Conservation (phyloP, 371 early-diverging fungal genomes). For the Mortierella sp. region DNA sequence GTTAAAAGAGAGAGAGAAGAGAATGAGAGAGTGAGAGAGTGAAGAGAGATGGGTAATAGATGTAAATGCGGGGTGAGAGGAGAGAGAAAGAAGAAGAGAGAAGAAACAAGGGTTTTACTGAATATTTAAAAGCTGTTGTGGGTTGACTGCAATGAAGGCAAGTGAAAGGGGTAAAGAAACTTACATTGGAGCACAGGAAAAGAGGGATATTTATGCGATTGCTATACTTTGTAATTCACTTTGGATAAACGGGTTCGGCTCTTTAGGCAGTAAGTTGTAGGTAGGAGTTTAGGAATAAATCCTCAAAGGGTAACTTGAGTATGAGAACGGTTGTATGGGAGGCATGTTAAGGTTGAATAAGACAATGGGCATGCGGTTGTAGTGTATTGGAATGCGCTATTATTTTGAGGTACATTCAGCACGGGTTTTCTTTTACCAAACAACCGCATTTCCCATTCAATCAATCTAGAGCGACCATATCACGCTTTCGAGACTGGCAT, state of each 20-base stretch:
- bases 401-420: no score
- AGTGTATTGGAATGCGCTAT: no score
- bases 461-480: not conserved
- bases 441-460: not conserved
- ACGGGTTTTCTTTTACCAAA: no score
- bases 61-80: not conserved
- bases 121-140: not conserved
- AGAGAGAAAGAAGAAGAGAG: conserved; percentile 10
- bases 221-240: no score
- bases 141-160: not conserved
- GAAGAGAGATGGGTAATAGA: not conserved
- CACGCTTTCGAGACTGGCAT: not conserved
- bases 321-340: not conserved
- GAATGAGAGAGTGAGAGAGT: not conserved
- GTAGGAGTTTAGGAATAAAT: no score
- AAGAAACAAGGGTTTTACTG: not conserved
- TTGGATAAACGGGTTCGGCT: no score
- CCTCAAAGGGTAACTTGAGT: not conserved
- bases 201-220: conserved; percentile 10
- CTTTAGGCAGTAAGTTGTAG: not conserved
- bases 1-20: no score
- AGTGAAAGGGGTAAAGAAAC: not conserved
- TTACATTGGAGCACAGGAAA: not conserved
- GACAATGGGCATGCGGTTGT: no score
- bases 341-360: no score